Evolutionary conservation across 2,329 filamentous ascomycete genomes (phyloP), one percentile per base, ranked within the genome.

Genomic region (Falciphora oryzae): DNA sequence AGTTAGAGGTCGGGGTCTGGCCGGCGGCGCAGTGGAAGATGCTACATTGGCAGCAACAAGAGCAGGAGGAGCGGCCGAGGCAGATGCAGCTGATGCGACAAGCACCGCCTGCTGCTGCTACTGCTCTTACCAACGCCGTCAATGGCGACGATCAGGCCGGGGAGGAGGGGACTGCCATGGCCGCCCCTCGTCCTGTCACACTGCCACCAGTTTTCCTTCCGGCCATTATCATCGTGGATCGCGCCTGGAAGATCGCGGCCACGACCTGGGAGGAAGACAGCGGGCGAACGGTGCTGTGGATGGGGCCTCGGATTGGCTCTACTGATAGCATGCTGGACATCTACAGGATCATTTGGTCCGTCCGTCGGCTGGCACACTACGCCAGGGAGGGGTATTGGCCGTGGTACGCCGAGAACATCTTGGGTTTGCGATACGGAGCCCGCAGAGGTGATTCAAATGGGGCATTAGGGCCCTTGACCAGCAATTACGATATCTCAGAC

Each of bases 1-100:
- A 31, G 38, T 13, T 65, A 44, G 44, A 65, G 63, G 44, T 62
- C 16, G 59, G 63, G 29, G 50, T 65, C n/a, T 65, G 63, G 59
- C 25, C 22, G 25, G 63, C 58, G 6, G 63, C 63, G 16, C 63
- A 62, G 44, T 65, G 59, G 63, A 65, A 35, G 11, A 22, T 59
- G 59, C 50, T 65, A 13, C 59, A 65, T n/a, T 38, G 59, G 59
- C 59, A 61, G 38, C 59, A 25, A 28, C 59, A 38, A 28, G 59
- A 61, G 35, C 59, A 61, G 27, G 38, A 27, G 32, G 31, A 38
- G 13, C 32, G 18, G 38, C 59, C 14, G 22, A 29, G 28, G 28
- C 58, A 32, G 16, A 35, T 35, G 8, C 10, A 35, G 13, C 32
- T 35, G 32, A 29, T 6, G 29, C 29, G 6, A 29, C 29, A 29